Evolutionary conservation across 148 eudicot species (phyloP).

Genomic region (Fagopyrum tataricum): DNA sequence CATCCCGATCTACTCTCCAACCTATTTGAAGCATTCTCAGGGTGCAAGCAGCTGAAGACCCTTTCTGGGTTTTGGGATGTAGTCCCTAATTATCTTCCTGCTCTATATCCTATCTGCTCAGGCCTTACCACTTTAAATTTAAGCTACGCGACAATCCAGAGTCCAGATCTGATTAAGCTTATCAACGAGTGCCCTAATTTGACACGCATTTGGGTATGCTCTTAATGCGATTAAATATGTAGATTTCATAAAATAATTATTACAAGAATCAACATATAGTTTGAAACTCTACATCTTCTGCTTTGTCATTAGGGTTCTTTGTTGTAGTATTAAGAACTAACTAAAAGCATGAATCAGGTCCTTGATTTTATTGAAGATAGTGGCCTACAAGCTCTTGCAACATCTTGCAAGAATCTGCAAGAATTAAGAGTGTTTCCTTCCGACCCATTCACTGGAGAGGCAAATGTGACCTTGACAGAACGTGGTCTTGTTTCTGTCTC

Average conservation of each 20-base stretch:
- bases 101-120: slow-evolving; percentile 59
- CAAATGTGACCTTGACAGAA: slow-evolving; percentile 49
- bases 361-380: slow-evolving; percentile 13
- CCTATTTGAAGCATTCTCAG: slow-evolving; percentile 49
- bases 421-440: slow-evolving; percentile 65
- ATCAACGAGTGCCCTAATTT: slow-evolving; percentile 60
- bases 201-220: slow-evolving; percentile 79
- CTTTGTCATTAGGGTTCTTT: neutral
- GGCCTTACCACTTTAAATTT: slow-evolving; percentile 76
- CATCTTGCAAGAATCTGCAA: slow-evolving; percentile 23
- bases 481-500: slow-evolving; percentile 57
- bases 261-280: no score
- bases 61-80: slow-evolving; percentile 89
- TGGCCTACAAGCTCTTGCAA: slow-evolving; percentile 10
- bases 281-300: neutral
- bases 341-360: slow-evolving; percentile 6
- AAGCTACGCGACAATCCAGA: slow-evolving; percentile 70
- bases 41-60: slow-evolving; percentile 62
- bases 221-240: neutral
- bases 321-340: neutral
- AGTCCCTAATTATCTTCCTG: slow-evolving; percentile 71
- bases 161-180: slow-evolving; percentile 68
- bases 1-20: slow-evolving; percentile 49
- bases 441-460: slow-evolving; percentile 47
- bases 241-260: no score